Evolutionary conservation across 257 asterid species (phyloP).

Genomic region (Paulownia fortunei): DNA sequence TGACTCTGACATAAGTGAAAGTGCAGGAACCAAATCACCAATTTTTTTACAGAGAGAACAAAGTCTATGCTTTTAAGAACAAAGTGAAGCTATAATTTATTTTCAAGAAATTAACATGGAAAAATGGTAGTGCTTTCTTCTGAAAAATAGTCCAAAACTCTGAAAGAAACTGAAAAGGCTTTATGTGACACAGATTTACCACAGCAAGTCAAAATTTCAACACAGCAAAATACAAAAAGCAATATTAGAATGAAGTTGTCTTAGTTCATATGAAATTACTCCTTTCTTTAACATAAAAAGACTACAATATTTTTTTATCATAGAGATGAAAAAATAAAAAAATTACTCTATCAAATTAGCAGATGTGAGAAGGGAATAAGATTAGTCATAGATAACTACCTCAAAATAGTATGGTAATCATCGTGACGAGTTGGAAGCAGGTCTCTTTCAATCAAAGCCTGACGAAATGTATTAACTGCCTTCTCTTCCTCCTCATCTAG

Average conservation of each 20-base stretch:
- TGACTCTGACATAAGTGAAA: too few species aligned
- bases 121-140: not conserved
- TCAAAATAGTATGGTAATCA: slow-evolving; percentile 86
- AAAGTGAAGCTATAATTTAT: not conserved
- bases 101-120: not conserved
- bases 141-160: not conserved
- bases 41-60: not conserved
- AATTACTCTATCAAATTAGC: not conserved
- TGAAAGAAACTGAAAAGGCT: not conserved
- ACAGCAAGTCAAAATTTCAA: not conserved
- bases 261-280: not conserved
- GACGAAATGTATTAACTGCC: slow-evolving; percentile 69
- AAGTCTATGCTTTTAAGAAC: not conserved
- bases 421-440: slow-evolving; percentile 81
- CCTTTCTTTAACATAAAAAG: not conserved
- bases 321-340: not conserved
- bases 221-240: not conserved
- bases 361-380: not conserved
- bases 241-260: not conserved
- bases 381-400: slow-evolving; percentile 47
- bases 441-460: slow-evolving; percentile 68
- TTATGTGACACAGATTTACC: not conserved
- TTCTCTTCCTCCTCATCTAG: slow-evolving; percentile 84
- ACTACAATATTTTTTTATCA: not conserved
- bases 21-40: not conserved